Percentiles rank a stretch among this genome's conserved stretches.
Evolutionary conservation across 768 basidiomycete genomes (phyloP).

Genomic region (Mycena vulgaris): DNA sequence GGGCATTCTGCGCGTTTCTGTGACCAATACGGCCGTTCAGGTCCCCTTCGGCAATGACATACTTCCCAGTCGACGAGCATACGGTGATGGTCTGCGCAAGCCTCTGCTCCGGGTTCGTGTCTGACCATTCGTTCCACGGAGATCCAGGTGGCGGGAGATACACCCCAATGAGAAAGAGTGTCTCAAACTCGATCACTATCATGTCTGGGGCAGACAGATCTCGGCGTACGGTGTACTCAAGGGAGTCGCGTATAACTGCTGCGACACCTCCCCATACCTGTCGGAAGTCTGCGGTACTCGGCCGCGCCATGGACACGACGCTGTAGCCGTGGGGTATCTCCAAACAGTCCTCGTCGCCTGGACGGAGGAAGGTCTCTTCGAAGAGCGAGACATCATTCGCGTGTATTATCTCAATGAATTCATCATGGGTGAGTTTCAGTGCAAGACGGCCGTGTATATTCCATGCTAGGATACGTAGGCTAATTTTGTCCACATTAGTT

Average conservation of each 20-base stretch:
- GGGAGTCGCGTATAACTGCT: neutral
- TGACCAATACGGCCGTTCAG: slow-evolving; percentile 1
- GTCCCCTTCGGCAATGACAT: neutral
- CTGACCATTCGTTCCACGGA: neutral
- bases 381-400: slow-evolving; percentile 11
- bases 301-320: slow-evolving; percentile 7
- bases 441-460: slow-evolving; percentile 23
- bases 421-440: slow-evolving; percentile 1
- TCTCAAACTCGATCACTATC: slow-evolving; percentile 19
- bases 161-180: slow-evolving; percentile 7
- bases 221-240: neutral
- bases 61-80: neutral
- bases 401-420: neutral
- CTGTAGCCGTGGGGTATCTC: slow-evolving; percentile 5
- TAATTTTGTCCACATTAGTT: neutral
- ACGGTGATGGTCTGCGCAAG: neutral
- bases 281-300: neutral
- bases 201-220: slow-evolving; percentile 15
- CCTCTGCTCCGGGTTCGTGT: neutral
- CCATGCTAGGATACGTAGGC: slow-evolving; percentile 4
- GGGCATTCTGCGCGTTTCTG: neutral
- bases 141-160: slow-evolving; percentile 6
- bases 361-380: slow-evolving; percentile 19
- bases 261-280: slow-evolving; percentile 13
- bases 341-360: neutral